A percentile compares a stretch with the other conserved stretches of the same genome.
Conservation (phyloP, 768 basidiomycete species). For the Tephrocybe rancida region DNA sequence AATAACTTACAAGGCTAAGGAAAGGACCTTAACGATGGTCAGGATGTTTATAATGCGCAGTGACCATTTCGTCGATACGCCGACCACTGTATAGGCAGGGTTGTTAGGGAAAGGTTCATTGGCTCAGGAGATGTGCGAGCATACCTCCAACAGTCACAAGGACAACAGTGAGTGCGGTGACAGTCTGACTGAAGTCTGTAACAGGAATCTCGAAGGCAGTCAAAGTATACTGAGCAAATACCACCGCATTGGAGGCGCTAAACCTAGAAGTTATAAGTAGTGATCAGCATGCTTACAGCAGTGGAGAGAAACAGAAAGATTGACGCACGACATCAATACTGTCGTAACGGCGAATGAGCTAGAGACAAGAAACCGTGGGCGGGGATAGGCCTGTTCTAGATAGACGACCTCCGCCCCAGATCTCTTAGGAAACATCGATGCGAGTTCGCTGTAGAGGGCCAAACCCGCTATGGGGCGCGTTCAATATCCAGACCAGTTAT, state of each 20-base stretch:
- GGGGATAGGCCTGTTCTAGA: conserved; percentile 46
- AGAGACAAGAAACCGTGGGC: conserved; percentile 45
- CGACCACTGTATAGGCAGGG: conserved; percentile 27
- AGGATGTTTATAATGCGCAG: conserved; percentile 32
- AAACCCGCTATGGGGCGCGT: conserved; percentile 30
- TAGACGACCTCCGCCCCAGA: conserved; percentile 54
- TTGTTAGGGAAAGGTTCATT: not conserved
- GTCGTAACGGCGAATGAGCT: conserved; percentile 42
- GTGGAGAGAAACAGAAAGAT: conserved; percentile 5
- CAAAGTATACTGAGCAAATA: conserved; percentile 40
- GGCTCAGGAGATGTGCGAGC: not conserved
- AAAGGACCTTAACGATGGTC: conserved; percentile 30
- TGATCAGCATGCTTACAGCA: not conserved
- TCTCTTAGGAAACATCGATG: conserved; percentile 48
- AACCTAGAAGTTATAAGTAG: conserved; percentile 20
- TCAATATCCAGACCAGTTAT: not conserved
- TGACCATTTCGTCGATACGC: conserved; percentile 37
- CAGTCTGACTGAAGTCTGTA: conserved; percentile 28
- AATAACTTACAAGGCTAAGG: conserved; percentile 30
- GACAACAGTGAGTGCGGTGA: conserved; percentile 24
- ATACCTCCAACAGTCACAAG: conserved; percentile 28
- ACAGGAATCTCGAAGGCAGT: conserved; percentile 33
- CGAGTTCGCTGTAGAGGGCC: conserved; percentile 43
- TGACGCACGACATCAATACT: conserved; percentile 35
- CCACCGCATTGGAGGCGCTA: conserved; percentile 35